Evolutionary conservation across 371 early-diverging fungal species (phyloP), one percentile per base, ranked within the genome.

Genomic region (Blakeslea trispora): DNA sequence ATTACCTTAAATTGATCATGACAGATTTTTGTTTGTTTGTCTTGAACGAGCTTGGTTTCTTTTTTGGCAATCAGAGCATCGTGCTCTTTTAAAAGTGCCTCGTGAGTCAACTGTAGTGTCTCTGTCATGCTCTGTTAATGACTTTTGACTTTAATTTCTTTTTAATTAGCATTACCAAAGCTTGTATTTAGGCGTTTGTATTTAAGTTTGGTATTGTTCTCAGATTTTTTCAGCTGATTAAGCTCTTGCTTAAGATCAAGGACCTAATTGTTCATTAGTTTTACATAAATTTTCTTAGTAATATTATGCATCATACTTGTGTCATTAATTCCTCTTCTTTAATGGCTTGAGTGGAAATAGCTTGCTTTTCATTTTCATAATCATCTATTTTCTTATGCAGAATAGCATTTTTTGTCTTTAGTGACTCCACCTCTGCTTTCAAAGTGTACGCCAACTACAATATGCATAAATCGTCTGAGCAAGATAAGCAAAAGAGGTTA

Each of bases 281-380:
- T 31, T n/a, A 40, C 11, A 18, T 1, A n/a, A 31, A 22, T 18
- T 19, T 24, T 21, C 14, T 19, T 37, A 14, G 3, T 37, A 15
- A 22, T 17, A n/a, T 53, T 66, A 68, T n/a, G 72, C 48, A 32
- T 74, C n/a, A n/a, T 55, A 22, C 71, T 72, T 15, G 68, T 41
- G 57, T 76, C 65, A 49, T 79, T 77, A 23, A 57, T 66, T 50
- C 45, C 43, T 61, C 50, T 50, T 61, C 55, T 18, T 21, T 49
- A 13, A 50, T 18, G 0, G 24, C 32, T 37, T 54, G 53, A 4
- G 32, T 37, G 14, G 21, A 15, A 18, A 48, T 15, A 13, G 42
- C 13, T 18, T 47, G 24, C 42, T 46, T 10, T 5, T 13, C 7
- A 17, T 49, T 15, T 49, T 56, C 35, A 42, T 49, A 5, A 11